Conservation (phyloP, 352 stramenopile species). For the Nothophytophthora sp. region DNA sequence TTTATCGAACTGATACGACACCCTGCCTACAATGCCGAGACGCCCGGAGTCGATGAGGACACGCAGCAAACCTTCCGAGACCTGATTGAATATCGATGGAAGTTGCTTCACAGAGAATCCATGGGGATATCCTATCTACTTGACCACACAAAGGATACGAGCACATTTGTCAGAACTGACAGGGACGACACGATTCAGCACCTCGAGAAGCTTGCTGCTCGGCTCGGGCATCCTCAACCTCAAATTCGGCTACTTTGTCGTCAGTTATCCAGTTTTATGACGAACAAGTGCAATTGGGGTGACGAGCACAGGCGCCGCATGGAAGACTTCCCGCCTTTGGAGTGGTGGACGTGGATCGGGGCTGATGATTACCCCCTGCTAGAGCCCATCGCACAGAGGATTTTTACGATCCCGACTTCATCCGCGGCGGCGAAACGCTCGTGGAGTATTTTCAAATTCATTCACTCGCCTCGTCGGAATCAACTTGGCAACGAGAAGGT, state of each 20-base stretch:
- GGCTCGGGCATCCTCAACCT: not conserved
- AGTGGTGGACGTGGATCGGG: constrained; percentile 2
- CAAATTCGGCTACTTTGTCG: not conserved
- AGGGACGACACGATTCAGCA: not conserved
- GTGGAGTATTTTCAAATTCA: constrained; percentile 1
- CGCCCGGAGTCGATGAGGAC: not conserved
- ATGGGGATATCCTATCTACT: constrained; percentile 1
- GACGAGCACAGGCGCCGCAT: not conserved
- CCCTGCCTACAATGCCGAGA: not conserved
- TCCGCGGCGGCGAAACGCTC: not conserved
- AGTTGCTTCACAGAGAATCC: not conserved
- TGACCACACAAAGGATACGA: not conserved
- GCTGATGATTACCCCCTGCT: not conserved
- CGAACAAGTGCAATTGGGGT: not conserved
- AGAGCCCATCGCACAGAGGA: not conserved
- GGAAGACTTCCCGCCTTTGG: not conserved
- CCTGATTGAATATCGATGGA: not conserved
- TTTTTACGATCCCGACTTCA: constrained; percentile 2
- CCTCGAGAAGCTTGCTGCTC: not conserved
- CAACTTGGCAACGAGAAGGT: not conserved
- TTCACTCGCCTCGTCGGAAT: not conserved
- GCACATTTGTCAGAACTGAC: not conserved
- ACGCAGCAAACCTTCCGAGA: not conserved
- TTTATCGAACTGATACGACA: constrained; percentile 2
- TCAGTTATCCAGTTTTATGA: not conserved